Conservation (phyloP, 2,329 filamentous ascomycete genomes). For the Cytospora mali region DNA sequence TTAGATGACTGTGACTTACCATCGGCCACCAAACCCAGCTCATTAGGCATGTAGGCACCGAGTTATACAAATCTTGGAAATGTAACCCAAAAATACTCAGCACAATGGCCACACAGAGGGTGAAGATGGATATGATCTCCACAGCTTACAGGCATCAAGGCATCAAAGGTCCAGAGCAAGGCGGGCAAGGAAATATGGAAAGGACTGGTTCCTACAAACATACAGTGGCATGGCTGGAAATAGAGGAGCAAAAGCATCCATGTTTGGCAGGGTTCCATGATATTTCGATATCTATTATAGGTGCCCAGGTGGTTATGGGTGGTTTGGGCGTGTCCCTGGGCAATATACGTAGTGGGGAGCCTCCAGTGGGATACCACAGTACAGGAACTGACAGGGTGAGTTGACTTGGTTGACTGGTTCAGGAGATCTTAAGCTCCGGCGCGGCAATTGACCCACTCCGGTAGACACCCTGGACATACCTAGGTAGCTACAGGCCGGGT, state of each 20-base stretch:
- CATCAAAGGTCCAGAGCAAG: neutral
- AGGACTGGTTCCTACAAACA: neutral
- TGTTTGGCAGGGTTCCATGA: too few species aligned
- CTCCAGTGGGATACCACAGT: too few species aligned
- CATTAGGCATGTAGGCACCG: neutral
- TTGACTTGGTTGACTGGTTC: slow-evolving; percentile 17
- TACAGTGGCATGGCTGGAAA: neutral
- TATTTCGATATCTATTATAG: too few species aligned
- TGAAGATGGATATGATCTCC: neutral
- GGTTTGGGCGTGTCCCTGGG: neutral
- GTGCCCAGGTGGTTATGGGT: too few species aligned
- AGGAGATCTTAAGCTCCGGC: slow-evolving; percentile 14
- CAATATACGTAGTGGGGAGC: neutral
- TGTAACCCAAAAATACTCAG: neutral
- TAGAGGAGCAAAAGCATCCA: too few species aligned
- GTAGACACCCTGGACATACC: neutral
- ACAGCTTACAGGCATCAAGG: neutral
- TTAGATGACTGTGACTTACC: neutral
- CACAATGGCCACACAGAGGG: neutral
- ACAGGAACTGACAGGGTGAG: slow-evolving; percentile 3
- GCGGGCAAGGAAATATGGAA: neutral
- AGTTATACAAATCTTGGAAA: neutral
- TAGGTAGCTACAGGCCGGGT: neutral
- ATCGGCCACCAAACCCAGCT: neutral
- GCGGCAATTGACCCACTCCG: slow-evolving; percentile 6